Evolutionary conservation across 139 green algal species (phyloP).

Genomic region (Asterochloris erici): DNA sequence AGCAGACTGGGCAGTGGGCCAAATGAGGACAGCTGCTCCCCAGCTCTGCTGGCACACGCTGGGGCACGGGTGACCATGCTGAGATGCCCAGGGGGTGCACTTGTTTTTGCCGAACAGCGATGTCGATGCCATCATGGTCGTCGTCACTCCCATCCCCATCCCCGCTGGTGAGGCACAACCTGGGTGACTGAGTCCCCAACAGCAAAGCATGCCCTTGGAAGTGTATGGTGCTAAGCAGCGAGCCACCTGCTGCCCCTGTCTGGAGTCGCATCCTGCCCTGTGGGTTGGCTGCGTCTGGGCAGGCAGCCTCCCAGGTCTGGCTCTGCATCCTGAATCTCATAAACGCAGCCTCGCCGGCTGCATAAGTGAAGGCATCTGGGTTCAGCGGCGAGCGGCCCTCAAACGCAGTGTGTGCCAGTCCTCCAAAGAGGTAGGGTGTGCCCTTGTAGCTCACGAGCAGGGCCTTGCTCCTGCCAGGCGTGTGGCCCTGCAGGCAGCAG

Average conservation of each 20-base stretch:
- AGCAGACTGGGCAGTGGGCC: no score
- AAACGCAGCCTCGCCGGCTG: background rate
- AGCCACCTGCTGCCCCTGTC: conserved; percentile 1
- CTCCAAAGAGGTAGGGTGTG: conserved; percentile 5
- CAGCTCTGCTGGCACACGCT: no score
- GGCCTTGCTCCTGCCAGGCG: conserved; percentile 6
- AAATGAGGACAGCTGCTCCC: no score
- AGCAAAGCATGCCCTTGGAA: no score
- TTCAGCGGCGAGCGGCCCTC: background rate
- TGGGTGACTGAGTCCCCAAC: no score
- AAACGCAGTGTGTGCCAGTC: conserved; percentile 11
- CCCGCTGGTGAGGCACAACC: no score
- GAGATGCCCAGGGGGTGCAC: no score
- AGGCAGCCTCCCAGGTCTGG: conserved; percentile 3
- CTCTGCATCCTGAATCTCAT: background rate
- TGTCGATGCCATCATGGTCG: no score
- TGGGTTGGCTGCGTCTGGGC: background rate
- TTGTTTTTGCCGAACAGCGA: no score
- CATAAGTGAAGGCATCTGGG: conserved; percentile 2
- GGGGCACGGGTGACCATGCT: no score
- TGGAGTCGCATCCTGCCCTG: conserved; percentile 10
- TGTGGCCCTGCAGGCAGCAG: background rate
- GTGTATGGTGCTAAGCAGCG: no score
- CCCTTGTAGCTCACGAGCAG: background rate
- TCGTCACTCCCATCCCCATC: no score